Conservation (phyloP, 2,329 filamentous ascomycete species). For the Bisporella sp. region DNA sequence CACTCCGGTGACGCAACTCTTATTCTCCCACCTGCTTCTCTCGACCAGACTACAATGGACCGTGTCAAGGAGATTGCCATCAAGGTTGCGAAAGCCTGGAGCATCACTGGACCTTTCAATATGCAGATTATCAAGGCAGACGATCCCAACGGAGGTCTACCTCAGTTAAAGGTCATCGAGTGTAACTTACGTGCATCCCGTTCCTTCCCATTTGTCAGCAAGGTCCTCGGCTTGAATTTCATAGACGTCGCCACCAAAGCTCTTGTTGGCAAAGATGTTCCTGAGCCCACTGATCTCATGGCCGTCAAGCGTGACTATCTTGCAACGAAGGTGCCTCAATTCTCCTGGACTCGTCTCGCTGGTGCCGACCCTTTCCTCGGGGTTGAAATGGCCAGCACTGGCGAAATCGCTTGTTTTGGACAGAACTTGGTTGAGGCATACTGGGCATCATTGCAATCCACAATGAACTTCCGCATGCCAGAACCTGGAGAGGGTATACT, state of each 20-base stretch:
- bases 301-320: conserved; percentile 80
- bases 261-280: conserved; percentile 77
- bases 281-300: conserved; percentile 85
- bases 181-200: conserved; percentile 96
- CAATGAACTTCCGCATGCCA: conserved; percentile 98
- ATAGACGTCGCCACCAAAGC: conserved; percentile 89
- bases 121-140: conserved; percentile 99
- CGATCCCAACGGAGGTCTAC: conserved; percentile 65
- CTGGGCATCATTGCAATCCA: conserved; percentile 92
- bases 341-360: conserved; percentile 96
- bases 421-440: conserved; percentile 95
- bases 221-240: conserved; percentile 94
- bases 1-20: conserved; percentile 97
- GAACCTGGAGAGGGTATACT: conserved; percentile 92
- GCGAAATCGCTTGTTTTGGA: conserved; percentile 98
- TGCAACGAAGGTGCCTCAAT: conserved; percentile 96
- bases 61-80: conserved; percentile 92
- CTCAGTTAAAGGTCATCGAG: conserved; percentile 89
- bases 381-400: conserved; percentile 94
- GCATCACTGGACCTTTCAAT: conserved; percentile 97
- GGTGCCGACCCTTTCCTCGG: conserved; percentile 96
- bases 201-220: conserved; percentile 97
- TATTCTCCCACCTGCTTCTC: conserved; percentile 76
- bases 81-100: conserved; percentile 96
- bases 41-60: conserved; percentile 70